These are phyloP conservation scores for Colletotrichum simmondsii DNA, from an alignment of 2,329 filamentous ascomycete genomes.

Conservation along the genomic window DNA sequence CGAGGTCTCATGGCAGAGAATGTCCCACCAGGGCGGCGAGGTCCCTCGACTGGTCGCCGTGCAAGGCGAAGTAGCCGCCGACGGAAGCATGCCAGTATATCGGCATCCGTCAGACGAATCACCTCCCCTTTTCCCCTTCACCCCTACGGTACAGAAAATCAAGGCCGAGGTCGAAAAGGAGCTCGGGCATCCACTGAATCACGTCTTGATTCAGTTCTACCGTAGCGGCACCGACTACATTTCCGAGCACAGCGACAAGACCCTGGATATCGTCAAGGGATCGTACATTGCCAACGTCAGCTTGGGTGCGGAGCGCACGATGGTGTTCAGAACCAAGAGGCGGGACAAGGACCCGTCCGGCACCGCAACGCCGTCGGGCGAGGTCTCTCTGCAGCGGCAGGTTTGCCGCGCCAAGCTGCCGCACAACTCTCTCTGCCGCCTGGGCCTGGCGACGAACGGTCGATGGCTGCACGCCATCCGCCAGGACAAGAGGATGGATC, in stretches of 20 bases:
- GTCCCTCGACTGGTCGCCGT: constrained; percentile 93
- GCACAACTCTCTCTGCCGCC: constrained; percentile 88
- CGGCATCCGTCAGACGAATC: constrained; percentile 93
- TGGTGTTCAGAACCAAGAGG: constrained; percentile 89
- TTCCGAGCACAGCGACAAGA: constrained; percentile 97
- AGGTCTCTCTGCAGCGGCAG: constrained; percentile 54
- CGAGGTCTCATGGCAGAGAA: constrained; percentile 89
- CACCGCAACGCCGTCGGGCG: constrained; percentile 31
- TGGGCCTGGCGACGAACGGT: constrained; percentile 84
- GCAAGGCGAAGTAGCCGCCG: constrained; percentile 76
- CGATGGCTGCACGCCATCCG: constrained; percentile 94
- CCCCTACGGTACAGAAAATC: constrained; percentile 76
- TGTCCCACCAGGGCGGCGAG: constrained; percentile 92
- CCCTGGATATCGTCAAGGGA: constrained; percentile 83
- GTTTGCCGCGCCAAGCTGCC: constrained; percentile 79
- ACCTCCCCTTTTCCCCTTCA: constrained; percentile 80
- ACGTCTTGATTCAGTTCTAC: constrained; percentile 93
- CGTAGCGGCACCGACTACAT: constrained; percentile 92
- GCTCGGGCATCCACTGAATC: constrained; percentile 86
- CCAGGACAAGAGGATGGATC: constrained; percentile 79
- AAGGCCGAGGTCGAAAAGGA: constrained; percentile 75
- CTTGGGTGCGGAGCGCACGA: constrained; percentile 89
- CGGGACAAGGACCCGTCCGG: constrained; percentile 52
- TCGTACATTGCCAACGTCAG: constrained; percentile 94
- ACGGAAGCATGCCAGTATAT: constrained; percentile 89